Evolutionary conservation across 169 alveolate species (phyloP).

Genomic region (Plasmodium sp.): DNA sequence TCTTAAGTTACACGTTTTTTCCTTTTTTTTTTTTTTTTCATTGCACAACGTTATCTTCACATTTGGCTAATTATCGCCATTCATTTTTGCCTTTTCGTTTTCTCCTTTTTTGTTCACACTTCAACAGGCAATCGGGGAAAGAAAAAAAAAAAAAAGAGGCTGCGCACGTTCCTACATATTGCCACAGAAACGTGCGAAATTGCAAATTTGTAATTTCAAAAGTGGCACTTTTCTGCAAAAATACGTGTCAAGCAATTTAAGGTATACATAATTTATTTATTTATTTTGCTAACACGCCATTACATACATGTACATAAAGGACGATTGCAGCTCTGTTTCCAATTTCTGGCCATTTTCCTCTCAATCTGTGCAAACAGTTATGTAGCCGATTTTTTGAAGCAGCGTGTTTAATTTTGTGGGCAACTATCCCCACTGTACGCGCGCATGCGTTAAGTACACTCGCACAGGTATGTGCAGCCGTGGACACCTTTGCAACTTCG

Average conservation of each 20-base stretch:
- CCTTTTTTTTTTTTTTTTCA: background rate
- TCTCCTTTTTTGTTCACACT: background rate
- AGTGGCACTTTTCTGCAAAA: background rate
- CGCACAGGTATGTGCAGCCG: background rate
- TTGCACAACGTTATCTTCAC: background rate
- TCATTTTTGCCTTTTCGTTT: background rate
- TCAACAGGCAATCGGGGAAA: background rate
- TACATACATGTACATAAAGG: background rate
- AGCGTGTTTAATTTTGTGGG: background rate
- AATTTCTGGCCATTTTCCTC: background rate
- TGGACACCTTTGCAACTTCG: background rate
- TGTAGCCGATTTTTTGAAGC: background rate
- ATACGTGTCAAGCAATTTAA: background rate
- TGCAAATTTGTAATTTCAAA: background rate
- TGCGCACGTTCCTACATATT: background rate
- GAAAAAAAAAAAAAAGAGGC: background rate
- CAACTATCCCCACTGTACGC: background rate
- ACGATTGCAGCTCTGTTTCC: background rate
- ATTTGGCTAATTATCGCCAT: background rate
- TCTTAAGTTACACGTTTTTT: slow-evolving; percentile 1
- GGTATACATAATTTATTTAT: background rate
- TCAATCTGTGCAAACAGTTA: background rate
- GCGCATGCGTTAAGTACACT: background rate
- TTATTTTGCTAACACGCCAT: background rate
- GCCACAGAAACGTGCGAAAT: background rate